Conservation (phyloP, 805 yeast species). For the Metschnikowia henanensis region DNA sequence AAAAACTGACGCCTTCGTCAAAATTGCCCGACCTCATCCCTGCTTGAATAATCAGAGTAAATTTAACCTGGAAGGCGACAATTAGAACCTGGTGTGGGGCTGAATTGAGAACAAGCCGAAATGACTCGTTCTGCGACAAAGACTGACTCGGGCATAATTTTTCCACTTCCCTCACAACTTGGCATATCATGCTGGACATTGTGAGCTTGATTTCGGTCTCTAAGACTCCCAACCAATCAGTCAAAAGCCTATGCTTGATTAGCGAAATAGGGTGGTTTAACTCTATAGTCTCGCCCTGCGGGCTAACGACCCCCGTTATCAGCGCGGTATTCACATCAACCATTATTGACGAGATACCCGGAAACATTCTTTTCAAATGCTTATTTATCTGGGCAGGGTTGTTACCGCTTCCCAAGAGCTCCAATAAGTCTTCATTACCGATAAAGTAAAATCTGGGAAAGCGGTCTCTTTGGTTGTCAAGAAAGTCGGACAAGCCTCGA, state of each 20-base stretch:
- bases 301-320: constrained; percentile 54
- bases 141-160: neutral
- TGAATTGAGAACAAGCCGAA: constrained; percentile 28
- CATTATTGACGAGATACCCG: constrained; percentile 53
- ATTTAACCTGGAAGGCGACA: constrained; percentile 55
- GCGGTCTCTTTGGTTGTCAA: constrained; percentile 73
- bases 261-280: constrained; percentile 47
- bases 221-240: constrained; percentile 62
- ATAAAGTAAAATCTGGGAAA: constrained; percentile 85
- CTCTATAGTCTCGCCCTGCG: constrained; percentile 58
- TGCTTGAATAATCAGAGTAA: constrained; percentile 49
- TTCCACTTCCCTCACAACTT: constrained; percentile 26
- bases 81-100: constrained; percentile 58
- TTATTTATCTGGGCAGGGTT: constrained; percentile 48
- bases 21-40: constrained; percentile 14
- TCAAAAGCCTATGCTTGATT: constrained; percentile 40
- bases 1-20: neutral
- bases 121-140: constrained; percentile 6
- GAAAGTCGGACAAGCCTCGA: constrained; percentile 68
- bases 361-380: constrained; percentile 70
- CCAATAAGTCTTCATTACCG: constrained; percentile 88
- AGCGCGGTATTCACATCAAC: constrained; percentile 30
- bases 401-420: constrained; percentile 67
- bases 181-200: constrained; percentile 35
- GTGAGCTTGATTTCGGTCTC: constrained; percentile 55